Evolutionary conservation across 768 basidiomycete genomes (phyloP), one percentile per base, ranked within the genome.

Genomic region (Hemileccinum impolitum): DNA sequence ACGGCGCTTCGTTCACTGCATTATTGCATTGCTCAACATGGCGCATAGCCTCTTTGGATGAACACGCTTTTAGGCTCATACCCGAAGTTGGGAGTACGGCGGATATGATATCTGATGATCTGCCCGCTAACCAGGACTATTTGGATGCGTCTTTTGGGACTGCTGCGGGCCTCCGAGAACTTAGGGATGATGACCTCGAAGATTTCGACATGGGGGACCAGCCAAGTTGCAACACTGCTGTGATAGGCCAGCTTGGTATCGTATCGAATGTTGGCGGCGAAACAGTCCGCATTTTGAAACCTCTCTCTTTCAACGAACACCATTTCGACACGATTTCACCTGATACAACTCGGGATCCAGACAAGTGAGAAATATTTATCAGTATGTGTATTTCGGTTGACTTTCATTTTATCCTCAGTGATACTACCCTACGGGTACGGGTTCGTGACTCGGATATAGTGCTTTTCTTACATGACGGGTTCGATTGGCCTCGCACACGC

Each of bases 91-190:
- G 87, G 18, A 78, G 82, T 10, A 78, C 83, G 9, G 84, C 90
- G 13, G 95, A 97, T 66, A 84, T 96, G 82, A 85, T 98, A 48
- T 73, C 75, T 28, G 95, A 98, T 58, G 94, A 98, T 64, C 72
- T 98, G 9, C 95, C 95, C 0, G 87, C 77, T 18, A 95, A 98
- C 64, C 70, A 76, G 40, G 90, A 94, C 61, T 98, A 94, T 60
- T 74, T 98, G 39, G 90, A 93, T 55, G 81, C 79, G 45, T 86
- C 89, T 3, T 90, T 90, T 54, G 84, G 87, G 35, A 71, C 87
- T 19, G 84, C 89, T 15, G 87, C 83, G 5, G 90, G 90, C 13
- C 70, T 91, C 15, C 77, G 81, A 43, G 86, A 83, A 61, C 74
- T 87, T 43, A 74, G 75, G 26, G 87, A 88, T 47, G 87, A 90